Evolutionary conservation across 345 rosid species (phyloP).

Genomic region (Eutrema heterophyllum): DNA sequence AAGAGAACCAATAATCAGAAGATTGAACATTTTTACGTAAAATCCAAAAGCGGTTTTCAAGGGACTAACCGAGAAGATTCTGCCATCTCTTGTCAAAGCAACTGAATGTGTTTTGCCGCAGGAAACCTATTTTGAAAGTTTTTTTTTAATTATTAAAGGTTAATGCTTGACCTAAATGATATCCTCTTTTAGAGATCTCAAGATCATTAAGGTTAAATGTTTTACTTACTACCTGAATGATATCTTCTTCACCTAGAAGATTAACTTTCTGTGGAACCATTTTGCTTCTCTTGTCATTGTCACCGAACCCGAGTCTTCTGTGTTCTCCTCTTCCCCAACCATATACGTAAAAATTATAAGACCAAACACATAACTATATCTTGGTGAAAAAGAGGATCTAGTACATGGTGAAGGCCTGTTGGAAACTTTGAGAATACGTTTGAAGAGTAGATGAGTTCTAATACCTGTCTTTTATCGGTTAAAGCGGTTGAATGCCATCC

Average conservation of each 20-base stretch:
- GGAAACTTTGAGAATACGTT: neutral
- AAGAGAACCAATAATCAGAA: neutral
- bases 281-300: slow-evolving; percentile 94
- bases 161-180: slow-evolving; percentile 44
- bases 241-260: slow-evolving; percentile 75
- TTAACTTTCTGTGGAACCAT: slow-evolving; percentile 93
- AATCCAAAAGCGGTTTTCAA: neutral
- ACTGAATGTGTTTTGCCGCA: slow-evolving; percentile 99
- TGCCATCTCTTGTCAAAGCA: slow-evolving; percentile 85
- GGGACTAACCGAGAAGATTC: slow-evolving; percentile 77
- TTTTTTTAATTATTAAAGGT: slow-evolving; percentile 1
- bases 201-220: neutral
- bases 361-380: neutral
- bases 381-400: neutral
- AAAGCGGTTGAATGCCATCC: slow-evolving; percentile 97
- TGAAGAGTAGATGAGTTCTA: neutral
- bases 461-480: slow-evolving; percentile 79
- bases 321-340: slow-evolving; percentile 99
- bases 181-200: slow-evolving; percentile 7
- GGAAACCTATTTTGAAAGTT: slow-evolving; percentile 54
- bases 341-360: slow-evolving; percentile 51
- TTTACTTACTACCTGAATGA: slow-evolving; percentile 52
- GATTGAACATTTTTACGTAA: neutral
- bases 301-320: slow-evolving; percentile 95
- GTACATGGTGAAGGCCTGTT: neutral